Evolutionary conservation across 1,284 basidiomycete species (phyloP), one percentile per base, ranked within the genome.

Genomic region (Puccinia coronata): DNA sequence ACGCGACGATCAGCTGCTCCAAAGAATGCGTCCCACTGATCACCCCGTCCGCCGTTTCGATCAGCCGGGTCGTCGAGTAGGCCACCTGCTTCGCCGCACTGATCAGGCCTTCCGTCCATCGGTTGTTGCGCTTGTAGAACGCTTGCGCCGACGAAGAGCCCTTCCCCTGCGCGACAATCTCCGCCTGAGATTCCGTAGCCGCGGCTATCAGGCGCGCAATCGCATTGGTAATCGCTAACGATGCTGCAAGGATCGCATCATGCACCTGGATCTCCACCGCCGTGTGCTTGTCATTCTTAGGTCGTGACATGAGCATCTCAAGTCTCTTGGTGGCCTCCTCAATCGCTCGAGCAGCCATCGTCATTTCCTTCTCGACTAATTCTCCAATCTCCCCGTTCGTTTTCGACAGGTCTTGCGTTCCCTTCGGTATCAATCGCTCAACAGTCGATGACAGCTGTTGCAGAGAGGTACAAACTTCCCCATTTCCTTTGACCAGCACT

Each of bases 81-180:
- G 97, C 97, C 70, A 99, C 97, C 8, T 97, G 91, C 87, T 97
- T 97, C 43, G 97, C 97, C 31, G 97, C 97, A 43, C 95, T 97
- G 84, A 99, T 96, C 83, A 99, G 91, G 83, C 97, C 97, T 87
- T 99, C 97, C 25, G 97, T 99, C 97, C 97, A 99, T 82, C 97
- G 91, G 87, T 99, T 98, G 91, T 99, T 98, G 83, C 93, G 92
- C 89, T 99, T 99, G 91, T 98, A 99, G 90, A 99, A 99, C 85
- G 98, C 96, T 87, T 97, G 95, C 28, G 89, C 91, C 34, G 94
- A 91, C 86, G 91, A 94, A 16, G 94, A 92, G 6, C 96, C 96
- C 86, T 91, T 93, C 83, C 97, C 97, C 87, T 96, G 92, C 4
- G 92, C 92, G 69, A 99, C 97, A 83, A 99, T 99, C 88, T 99